These are phyloP conservation scores for Anacardium occidentale DNA, from an alignment of 345 rosid genomes.

Conservation along the genomic window DNA sequence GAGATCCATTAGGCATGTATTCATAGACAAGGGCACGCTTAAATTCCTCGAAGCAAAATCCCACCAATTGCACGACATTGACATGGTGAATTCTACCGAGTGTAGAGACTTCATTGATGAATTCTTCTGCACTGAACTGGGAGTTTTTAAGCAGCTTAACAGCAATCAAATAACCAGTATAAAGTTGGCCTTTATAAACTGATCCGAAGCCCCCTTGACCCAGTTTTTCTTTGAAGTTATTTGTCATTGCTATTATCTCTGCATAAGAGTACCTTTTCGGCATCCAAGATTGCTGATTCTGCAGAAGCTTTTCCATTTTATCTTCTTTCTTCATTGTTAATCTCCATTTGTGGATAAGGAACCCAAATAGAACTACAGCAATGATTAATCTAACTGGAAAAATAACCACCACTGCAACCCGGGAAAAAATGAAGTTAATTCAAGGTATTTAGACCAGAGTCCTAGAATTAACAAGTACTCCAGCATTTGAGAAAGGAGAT, in stretches of 20 bases:
- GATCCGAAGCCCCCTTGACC: slow-evolving; percentile 6
- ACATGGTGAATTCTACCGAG: slow-evolving; percentile 10
- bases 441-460: too few species aligned
- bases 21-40: slow-evolving; percentile 12
- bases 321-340: neutral
- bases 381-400: too few species aligned
- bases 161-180: neutral
- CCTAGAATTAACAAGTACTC: too few species aligned
- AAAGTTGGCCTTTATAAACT: neutral
- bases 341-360: neutral
- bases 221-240: neutral
- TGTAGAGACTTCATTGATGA: slow-evolving; percentile 10
- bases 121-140: slow-evolving; percentile 5
- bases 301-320: neutral
- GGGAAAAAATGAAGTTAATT: too few species aligned
- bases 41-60: neutral
- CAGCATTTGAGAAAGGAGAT: too few species aligned
- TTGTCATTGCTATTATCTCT: neutral
- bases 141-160: slow-evolving; percentile 1
- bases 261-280: slow-evolving; percentile 6
- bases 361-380: neutral
- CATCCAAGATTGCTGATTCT: neutral
- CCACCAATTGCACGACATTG: slow-evolving; percentile 12
- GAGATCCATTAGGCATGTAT: slow-evolving; percentile 21
- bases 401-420: too few species aligned